Evolutionary conservation across 225 moss, liverwort and hornwort genomes (phyloP).

Genomic region (Marchantia paleacea): DNA sequence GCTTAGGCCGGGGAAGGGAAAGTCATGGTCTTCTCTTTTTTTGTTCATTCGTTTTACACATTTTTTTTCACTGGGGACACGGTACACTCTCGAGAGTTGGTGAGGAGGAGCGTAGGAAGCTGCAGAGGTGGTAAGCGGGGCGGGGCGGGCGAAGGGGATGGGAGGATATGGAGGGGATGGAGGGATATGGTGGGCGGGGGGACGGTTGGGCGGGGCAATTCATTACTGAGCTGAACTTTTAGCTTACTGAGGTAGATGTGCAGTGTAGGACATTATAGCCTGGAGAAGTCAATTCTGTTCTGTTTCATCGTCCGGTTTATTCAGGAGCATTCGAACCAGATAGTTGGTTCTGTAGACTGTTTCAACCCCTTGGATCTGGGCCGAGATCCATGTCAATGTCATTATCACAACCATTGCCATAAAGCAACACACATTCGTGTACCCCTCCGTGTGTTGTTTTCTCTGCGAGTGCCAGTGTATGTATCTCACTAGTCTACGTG

Average conservation of each 20-base stretch:
- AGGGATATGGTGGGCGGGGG: background rate
- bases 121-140: slow-evolving; percentile 11
- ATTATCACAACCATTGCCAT: slow-evolving; percentile 47
- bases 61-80: background rate
- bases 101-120: slow-evolving; percentile 1
- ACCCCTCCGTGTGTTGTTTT: background rate
- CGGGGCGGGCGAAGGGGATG: slow-evolving; percentile 3
- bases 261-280: slow-evolving; percentile 34
- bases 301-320: slow-evolving; percentile 29
- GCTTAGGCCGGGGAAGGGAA: slow-evolving; percentile 15
- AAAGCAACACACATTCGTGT: slow-evolving; percentile 43
- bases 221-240: slow-evolving; percentile 30
- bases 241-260: slow-evolving; percentile 31
- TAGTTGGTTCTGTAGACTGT: slow-evolving; percentile 30
- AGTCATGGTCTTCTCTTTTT: slow-evolving; percentile 20
- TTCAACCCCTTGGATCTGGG: slow-evolving; percentile 27
- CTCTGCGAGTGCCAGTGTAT: no score
- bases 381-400: slow-evolving; percentile 31
- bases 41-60: background rate
- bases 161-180: background rate
- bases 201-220: slow-evolving; percentile 24
- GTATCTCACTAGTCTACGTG: no score
- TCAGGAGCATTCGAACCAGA: slow-evolving; percentile 22
- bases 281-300: slow-evolving; percentile 30
- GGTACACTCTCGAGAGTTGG: background rate